A percentile compares a stretch with the other conserved stretches of the same genome.
Evolutionary conservation across 2,329 filamentous ascomycete genomes (phyloP).

Genomic region (Aspergillus ustus): DNA sequence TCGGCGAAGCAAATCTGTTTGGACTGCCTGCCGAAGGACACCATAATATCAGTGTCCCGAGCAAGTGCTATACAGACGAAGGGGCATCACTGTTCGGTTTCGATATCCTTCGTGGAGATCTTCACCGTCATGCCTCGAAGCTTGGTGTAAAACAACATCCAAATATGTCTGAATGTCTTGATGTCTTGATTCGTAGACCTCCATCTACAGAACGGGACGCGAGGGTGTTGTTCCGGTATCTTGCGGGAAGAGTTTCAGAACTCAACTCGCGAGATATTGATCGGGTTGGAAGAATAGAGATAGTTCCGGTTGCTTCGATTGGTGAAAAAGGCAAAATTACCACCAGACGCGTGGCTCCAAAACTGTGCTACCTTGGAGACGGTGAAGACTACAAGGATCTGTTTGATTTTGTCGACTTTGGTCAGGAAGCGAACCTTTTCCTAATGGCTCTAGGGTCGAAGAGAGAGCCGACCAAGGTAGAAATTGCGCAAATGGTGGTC

Average conservation of each 20-base stretch:
- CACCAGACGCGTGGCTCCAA: conserved; percentile 67
- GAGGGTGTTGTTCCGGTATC: conserved; percentile 77
- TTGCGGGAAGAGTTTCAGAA: conserved; percentile 76
- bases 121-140: conserved; percentile 80
- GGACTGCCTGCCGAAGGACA: conserved; percentile 52
- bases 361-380: conserved; percentile 78
- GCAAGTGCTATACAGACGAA: conserved; percentile 81
- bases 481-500: conserved; percentile 83
- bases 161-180: conserved; percentile 75
- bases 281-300: conserved; percentile 66
- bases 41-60: conserved; percentile 70
- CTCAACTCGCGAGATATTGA: conserved; percentile 65
- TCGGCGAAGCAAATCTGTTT: not conserved
- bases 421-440: conserved; percentile 83
- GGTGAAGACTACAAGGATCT: conserved; percentile 79
- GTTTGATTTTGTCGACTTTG: conserved; percentile 97
- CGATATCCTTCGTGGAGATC: conserved; percentile 72
- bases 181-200: conserved; percentile 71
- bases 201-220: conserved; percentile 71
- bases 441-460: conserved; percentile 88
- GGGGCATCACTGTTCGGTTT: conserved; percentile 79
- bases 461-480: conserved; percentile 82
- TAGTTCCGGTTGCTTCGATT: conserved; percentile 68
- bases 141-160: conserved; percentile 87
- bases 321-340: conserved; percentile 41